Base-by-base conservation (phyloP, 2,329 filamentous ascomycete genomes). In the Neofusicoccum kwambonambiense region DNA sequence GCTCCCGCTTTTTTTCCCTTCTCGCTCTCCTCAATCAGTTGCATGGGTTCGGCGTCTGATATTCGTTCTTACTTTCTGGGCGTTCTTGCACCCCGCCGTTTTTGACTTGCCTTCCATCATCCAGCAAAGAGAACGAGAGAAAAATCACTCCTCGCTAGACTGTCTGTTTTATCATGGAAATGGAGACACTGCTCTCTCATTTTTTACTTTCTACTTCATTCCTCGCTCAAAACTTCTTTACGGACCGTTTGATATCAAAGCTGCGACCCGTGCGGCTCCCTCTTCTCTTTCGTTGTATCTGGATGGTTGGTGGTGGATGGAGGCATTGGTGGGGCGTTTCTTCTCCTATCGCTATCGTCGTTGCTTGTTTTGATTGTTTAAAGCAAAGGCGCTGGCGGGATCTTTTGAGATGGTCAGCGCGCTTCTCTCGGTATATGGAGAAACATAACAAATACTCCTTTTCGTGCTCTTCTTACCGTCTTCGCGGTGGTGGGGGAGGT, bases 301-400 rank as follows among this genome's bases (percentile, higher is more conserved):
- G 22, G 15, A 45, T 19, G 19, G 52, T 39, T 37, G 41, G 41
- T 27, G 44, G 15, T 52, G 9, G 57, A 37, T 50, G 27, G 34
- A 52, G 42, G 60, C 35, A 62, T 62, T 13, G 45, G 49, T 39
- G 31, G 22, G 22, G 22, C 22, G 22, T 22, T 62, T 45, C 9
- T 19, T 41, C n/a, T 17, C 12, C 15, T 19, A 9, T 31, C n/a
- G 7, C n/a, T 27, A 31, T 13, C 3, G 15, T 37, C 31, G 51
- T 37, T 15, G 6, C 6, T 9, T 4, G 15, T 13, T 60, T 19
- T 45, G 8, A 34, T 15, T 45, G 4, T 34, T 13, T 41, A 15
- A 58, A 60, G 56, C 56, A 60, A 60, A 9, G 56, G 56, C 56
- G 56, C 22, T 60, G 56, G 56, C 42, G 56, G 56, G 8, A 17